A percentile compares a stretch with the other conserved stretches of the same genome.
phyloP scores from a whole-genome alignment of 1,139 yeast genomes.

The Yamadazyma triangularis region DNA sequence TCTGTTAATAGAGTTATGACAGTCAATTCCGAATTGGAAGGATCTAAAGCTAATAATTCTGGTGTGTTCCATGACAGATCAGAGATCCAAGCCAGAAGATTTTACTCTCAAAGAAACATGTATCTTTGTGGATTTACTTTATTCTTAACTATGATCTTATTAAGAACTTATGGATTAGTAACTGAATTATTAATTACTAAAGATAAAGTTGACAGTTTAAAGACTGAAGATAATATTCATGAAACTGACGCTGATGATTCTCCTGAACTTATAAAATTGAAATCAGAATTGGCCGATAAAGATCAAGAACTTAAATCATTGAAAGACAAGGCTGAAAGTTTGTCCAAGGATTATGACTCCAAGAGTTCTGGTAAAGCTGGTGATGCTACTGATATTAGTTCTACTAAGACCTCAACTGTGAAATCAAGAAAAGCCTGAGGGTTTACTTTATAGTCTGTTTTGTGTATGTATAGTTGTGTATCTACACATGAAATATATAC shows the following conservation, averaged over 20 bases:
- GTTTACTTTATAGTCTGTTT: too few species aligned
- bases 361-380: too few species aligned
- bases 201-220: conserved; percentile 54
- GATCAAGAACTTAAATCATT: conserved; percentile 61
- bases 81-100: conserved; percentile 84
- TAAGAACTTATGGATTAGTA: conserved; percentile 82
- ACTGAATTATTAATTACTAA: conserved; percentile 63
- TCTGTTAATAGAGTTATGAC: conserved; percentile 79
- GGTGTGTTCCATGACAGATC: conserved; percentile 53
- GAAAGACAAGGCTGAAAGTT: conserved; percentile 66
- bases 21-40: conserved; percentile 59
- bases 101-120: conserved; percentile 95
- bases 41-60: conserved; percentile 14
- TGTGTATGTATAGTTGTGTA: too few species aligned
- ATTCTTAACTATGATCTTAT: conserved; percentile 79
- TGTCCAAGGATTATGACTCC: conserved; percentile 55
- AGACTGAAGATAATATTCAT: conserved; percentile 16
- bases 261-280: conserved; percentile 45
- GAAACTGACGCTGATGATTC: conserved; percentile 18
- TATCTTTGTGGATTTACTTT: conserved; percentile 94
- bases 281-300: conserved; percentile 52
- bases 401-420: conserved; percentile 2
- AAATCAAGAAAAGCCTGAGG: conserved; percentile 8
- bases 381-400: too few species aligned
- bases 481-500: too few species aligned